Base-by-base conservation (phyloP, 2,329 filamentous ascomycete genomes). In the Phoma sp. region DNA sequence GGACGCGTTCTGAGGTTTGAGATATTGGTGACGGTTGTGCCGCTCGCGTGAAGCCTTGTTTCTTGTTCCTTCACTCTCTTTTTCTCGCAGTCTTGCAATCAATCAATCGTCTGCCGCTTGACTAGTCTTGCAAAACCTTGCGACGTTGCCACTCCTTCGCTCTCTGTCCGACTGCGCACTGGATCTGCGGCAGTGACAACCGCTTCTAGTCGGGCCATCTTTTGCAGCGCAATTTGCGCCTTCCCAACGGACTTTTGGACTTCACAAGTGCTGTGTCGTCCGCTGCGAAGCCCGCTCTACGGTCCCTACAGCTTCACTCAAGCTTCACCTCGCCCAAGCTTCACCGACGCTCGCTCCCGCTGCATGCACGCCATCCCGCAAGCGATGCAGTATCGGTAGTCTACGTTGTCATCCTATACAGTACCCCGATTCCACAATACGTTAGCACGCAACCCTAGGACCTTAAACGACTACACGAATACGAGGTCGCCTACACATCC, bases 351-450 rank as follows among this genome's bases (percentile, higher is more conserved):
- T 57, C 52, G 39, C 39, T 57, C 18, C 18, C 30, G 49, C 48
- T 59, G 46, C 46, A 36, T 36, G 20, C 47, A 37, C 20, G 32
- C 40, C 39, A 14, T 32, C 39, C 18, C 37, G 37, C 47, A 49
- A 60, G 59, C 60, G 46, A 66, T 66, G 64, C 64, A 55, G 59
- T 56, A 58, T 56, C 55, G 57, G 57, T 66, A 60, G 59, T 57
- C 56, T 57, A 54, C 53, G 42, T 32, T 46, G 43, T 25, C 33
- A 47, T 56, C 47, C 49, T 57, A 60, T 32, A 32, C 38, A 54
- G 21, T 38, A 48, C 50, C 47, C 25, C 30, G 33, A 57, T 56
- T 60, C 50, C 53, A 40, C 53, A 59, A 59, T 42, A 59, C 51
- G 57, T 57, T 62, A 62, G 61, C 50, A 36, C 42, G 47, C 36